These are phyloP conservation scores for Paramecium sonneborni DNA, from an alignment of 73 alveolate genomes.

Conservation along the genomic window DNA sequence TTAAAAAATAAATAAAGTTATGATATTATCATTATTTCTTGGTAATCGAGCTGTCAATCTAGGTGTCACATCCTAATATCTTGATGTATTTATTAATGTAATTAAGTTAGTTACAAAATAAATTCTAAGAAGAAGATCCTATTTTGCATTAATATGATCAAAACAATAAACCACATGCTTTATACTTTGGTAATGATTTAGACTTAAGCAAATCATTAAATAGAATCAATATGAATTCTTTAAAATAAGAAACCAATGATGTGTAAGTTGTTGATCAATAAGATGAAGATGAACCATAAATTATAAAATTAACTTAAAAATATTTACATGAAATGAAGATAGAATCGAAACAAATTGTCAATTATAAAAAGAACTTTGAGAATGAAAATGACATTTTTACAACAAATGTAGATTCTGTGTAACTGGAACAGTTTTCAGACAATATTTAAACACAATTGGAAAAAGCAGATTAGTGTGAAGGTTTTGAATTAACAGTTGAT, in stretches of 20 bases:
- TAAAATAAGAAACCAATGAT: background rate
- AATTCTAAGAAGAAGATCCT: background rate
- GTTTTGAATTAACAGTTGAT: background rate
- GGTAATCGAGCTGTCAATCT: conserved; percentile 32
- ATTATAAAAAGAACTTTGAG: background rate
- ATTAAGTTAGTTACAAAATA: background rate
- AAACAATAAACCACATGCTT: background rate
- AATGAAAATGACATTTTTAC: background rate
- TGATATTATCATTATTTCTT: conserved; percentile 22
- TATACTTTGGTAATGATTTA: background rate
- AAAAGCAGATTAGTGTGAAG: background rate
- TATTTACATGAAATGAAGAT: background rate
- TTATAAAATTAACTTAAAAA: background rate
- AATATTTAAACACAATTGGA: background rate
- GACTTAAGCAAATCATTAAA: background rate
- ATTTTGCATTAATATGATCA: background rate
- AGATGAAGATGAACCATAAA: background rate
- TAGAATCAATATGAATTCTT: background rate
- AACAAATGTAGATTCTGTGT: background rate
- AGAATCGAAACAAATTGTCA: background rate
- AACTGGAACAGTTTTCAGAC: background rate
- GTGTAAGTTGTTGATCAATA: background rate
- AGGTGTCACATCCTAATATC: background rate
- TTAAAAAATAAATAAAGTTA: background rate
- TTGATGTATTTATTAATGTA: background rate